Base-by-base conservation (phyloP, 2,329 filamentous ascomycete genomes). In the Rhynchosporium secalis region DNA sequence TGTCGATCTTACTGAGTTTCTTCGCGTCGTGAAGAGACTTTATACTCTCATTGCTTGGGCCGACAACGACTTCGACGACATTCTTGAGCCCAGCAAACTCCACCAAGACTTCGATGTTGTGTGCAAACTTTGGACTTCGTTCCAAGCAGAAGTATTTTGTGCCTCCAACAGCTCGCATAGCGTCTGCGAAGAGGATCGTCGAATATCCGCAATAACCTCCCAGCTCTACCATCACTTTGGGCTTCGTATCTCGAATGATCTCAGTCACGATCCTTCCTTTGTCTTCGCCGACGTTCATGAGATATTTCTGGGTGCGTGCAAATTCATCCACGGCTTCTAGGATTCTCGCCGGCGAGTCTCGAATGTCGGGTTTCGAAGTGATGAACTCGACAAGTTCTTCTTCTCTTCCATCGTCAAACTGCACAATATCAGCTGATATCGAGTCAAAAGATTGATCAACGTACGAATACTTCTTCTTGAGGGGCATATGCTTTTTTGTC, bases 161-260 rank as follows among this genome's bases (percentile, higher is more conserved):
- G 3, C 88, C 89, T 10, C 87, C 88, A 3, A 81, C 82, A 56
- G 81, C 79, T 62, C 83, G 83, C 15, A 91, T 77, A 0, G 87
- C 86, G 41, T 85, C 80, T 49, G 84, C 89, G 71, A 93, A 94
- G 1, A 92, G 79, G 63, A 95, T 86, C 63, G 87, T 87, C 0
- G 90, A 94, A 78, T 95, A 95, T 47, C 91, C 91, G 26, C 92
- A 82, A 74, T 94, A 95, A 55, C 89, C 88, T 52, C 91, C 91
- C 0, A 95, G 80, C 73, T 96, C 91, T 52, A 94, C 83, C 85
- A 92, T 90, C 2, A 80, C 80, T 59, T 84, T 75, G 0, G 89
- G 90, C 72, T 88, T 89, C 54, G 81, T 77, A 65, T 89, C 78
- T 26, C 78, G 78, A 63, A 95, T 92, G 45, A 93, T 75, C 36